Base-by-base conservation (phyloP, 176 grass and related monocot species). In the Cymbopogon citratus region DNA sequence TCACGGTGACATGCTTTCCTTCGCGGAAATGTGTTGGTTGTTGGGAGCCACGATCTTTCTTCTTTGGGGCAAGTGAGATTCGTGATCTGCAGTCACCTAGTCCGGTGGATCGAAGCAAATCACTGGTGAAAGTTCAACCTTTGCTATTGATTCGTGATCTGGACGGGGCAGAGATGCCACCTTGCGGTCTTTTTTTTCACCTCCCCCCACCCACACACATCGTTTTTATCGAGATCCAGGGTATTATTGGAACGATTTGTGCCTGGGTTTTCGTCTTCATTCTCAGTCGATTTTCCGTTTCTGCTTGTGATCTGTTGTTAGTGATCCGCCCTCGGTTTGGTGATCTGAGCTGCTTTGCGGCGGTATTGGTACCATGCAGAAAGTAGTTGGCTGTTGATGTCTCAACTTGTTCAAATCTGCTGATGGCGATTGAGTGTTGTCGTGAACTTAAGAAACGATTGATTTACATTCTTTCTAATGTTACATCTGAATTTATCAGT, bases 351-450 rank as follows among this genome's bases (percentile, higher is more conserved):
- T 14, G 13, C 79, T 80, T 74, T 74, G 25, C 44, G 12, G 34
- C 38, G 54, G 44, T 59, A 71, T 35, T 77, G 4, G 10, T 71
- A 27, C 26, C 24, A 28, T 76, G 66, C 12, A 72, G 43, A 31
- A 73, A 73, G 28, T 60, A 48, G 12, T 78, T 66, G 66, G 24
- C 41, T 85, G 87, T 64, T 85, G 63, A 65, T 67, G 62, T 65
- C 54, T 76, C 26, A 23, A 27, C 71, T 63, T 56, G 56, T 81
- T 89, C 29, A 65, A 77, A 81, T 75, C 57, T 41, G 21, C 45
- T 85, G 77, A 89, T 81, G 63, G 54, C 24, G 87, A 89, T 74
- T 27, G 54, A 82, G 41, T 85, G 41, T 85, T 78, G 79, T 54
- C 21, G 18, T 63, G 52, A 71, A 64, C 69, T 76, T 71, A 43